Evolutionary conservation across 306 rosid species (phyloP).

Genomic region (Adenanthera pavonina): DNA sequence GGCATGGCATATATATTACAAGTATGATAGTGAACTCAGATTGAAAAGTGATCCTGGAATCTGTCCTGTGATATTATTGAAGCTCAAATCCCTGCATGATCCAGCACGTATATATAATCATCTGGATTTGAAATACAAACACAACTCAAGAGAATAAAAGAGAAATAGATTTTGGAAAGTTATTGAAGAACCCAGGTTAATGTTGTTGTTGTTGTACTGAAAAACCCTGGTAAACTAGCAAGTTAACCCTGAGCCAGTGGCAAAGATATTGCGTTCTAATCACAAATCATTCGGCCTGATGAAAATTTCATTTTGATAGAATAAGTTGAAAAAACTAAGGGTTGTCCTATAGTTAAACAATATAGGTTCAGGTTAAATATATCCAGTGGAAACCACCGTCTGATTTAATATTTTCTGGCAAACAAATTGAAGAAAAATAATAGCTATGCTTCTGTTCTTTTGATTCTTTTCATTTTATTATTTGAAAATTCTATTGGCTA

Average conservation of each 20-base stretch:
- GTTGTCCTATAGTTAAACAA: not conserved
- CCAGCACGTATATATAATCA: not conserved
- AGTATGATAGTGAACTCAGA: constrained; percentile 57
- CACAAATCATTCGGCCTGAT: constrained; percentile 13
- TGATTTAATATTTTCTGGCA: not conserved
- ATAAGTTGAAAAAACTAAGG: not conserved
- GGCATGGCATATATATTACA: constrained; percentile 60
- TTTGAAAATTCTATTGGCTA: not conserved
- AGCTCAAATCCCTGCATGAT: constrained; percentile 82
- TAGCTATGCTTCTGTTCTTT: not conserved
- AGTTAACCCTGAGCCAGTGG: not conserved
- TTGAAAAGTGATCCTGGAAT: constrained; percentile 69
- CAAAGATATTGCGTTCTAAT: not conserved
- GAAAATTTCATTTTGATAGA: constrained; percentile 13
- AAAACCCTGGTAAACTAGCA: not conserved
- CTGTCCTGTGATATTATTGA: constrained; percentile 73
- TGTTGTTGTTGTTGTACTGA: no score
- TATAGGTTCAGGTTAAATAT: not conserved
- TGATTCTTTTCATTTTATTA: not conserved
- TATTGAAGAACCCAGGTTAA: no score
- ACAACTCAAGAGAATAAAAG: not conserved
- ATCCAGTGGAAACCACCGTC: not conserved
- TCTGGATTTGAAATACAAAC: not conserved
- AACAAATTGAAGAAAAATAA: not conserved
- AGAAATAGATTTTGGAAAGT: not conserved